A percentile compares a stretch with the other conserved stretches of the same genome.
phyloP scores from a whole-genome alignment of 2,329 filamentous ascomycete species.

The Aspergillus pseudotamarii region DNA sequence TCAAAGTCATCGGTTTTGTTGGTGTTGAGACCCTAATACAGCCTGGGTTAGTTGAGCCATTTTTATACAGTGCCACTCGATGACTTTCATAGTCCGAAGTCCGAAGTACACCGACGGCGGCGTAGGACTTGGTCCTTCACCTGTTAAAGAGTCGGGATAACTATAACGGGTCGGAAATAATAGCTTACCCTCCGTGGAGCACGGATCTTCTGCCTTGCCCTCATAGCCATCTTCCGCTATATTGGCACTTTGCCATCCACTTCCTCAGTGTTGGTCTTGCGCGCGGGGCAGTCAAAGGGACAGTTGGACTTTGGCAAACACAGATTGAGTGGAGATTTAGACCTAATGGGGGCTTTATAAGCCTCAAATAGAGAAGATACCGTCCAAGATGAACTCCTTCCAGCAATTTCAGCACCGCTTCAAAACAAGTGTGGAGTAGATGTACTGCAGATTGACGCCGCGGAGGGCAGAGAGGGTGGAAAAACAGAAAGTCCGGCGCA shows the following conservation, averaged over 20 bases:
- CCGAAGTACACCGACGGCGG: not conserved
- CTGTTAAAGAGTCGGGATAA: constrained; percentile 6
- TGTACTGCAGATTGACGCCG: constrained; percentile 12
- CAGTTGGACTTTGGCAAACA: not conserved
- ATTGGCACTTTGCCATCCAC: constrained; percentile 15
- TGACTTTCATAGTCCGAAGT: not conserved
- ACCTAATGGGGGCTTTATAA: not conserved
- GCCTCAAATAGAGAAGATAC: not conserved
- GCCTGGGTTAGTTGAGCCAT: constrained; percentile 5
- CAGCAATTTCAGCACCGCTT: not conserved
- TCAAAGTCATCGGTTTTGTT: constrained; percentile 75
- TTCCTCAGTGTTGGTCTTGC: not conserved
- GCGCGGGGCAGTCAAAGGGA: constrained; percentile 18
- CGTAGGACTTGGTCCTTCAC: not conserved
- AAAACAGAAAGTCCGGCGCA: constrained; percentile 30
- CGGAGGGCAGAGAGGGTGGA: constrained; percentile 26
- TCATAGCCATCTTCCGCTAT: constrained; percentile 51
- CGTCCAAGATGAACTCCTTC: not conserved
- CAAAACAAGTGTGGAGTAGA: not conserved
- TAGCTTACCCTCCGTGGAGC: constrained; percentile 67
- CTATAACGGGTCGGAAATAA: not conserved
- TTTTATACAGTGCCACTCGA: not conserved
- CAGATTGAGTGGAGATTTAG: constrained; percentile 1
- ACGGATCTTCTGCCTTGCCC: constrained; percentile 65
- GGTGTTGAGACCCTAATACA: constrained; percentile 57